Percentiles rank a stretch among this genome's conserved stretches.
These are phyloP conservation scores for Huiozyma sinensis DNA, from an alignment of 805 yeast genomes.

Conservation along the genomic window DNA sequence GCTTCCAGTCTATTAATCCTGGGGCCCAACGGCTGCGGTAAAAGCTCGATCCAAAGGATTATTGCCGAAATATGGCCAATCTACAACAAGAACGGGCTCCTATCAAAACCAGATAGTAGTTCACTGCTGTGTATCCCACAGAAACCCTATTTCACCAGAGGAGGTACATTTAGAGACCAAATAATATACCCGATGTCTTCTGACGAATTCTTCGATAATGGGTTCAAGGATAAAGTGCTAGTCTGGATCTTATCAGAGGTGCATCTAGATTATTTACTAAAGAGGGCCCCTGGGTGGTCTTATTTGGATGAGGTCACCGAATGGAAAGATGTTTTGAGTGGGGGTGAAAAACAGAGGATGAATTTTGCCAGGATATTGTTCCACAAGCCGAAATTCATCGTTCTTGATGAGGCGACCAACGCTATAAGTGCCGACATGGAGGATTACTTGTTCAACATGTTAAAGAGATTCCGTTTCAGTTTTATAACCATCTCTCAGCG, in stretches of 20 bases:
- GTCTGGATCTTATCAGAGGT: conserved; percentile 62
- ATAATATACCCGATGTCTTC: conserved; percentile 77
- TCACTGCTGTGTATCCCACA: conserved; percentile 78
- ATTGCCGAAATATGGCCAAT: conserved; percentile 90
- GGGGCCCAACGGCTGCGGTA: conserved; percentile 87
- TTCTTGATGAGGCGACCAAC: conserved; percentile 88
- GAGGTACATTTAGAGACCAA: conserved; percentile 83
- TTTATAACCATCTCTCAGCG: conserved; percentile 77
- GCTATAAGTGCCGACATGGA: conserved; percentile 87
- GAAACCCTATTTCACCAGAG: conserved; percentile 64
- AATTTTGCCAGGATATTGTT: conserved; percentile 78
- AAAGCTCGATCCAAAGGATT: conserved; percentile 73
- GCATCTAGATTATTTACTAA: conserved; percentile 66
- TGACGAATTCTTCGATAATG: conserved; percentile 63
- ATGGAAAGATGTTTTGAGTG: conserved; percentile 88
- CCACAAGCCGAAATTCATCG: conserved; percentile 70
- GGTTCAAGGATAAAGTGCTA: conserved; percentile 59
- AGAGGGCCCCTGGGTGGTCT: conserved; percentile 45
- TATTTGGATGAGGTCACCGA: conserved; percentile 40
- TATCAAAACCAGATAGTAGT: conserved; percentile 63
- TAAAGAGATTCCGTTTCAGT: conserved; percentile 60
- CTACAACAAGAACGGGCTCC: conserved; percentile 54
- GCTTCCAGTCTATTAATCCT: conserved; percentile 67
- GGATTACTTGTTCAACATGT: conserved; percentile 68
- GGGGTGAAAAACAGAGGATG: conserved; percentile 92